Evolutionary conservation across 2,329 filamentous ascomycete species (phyloP).

Genomic region (Colletotrichum aenigma): DNA sequence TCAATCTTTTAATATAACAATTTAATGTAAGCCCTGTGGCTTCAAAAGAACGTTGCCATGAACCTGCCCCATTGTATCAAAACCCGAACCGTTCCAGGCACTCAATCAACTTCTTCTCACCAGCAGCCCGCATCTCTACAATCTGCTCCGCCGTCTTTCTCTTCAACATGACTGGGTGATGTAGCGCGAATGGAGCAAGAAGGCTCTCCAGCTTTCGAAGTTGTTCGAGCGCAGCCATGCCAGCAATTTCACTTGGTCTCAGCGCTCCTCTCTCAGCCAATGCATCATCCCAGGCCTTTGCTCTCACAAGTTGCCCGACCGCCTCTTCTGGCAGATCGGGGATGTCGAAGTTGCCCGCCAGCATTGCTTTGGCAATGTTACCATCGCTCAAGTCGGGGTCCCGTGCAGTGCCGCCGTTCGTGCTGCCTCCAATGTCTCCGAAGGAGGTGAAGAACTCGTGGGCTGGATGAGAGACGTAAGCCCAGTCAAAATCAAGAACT

Average conservation of each 20-base stretch:
- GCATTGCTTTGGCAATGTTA: not conserved
- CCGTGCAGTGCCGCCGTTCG: not conserved
- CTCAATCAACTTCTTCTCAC: not conserved
- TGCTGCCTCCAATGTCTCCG: slow-evolving; percentile 14
- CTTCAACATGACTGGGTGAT: not conserved
- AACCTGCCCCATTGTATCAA: not conserved
- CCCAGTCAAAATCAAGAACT: slow-evolving; percentile 32
- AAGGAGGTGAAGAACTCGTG: slow-evolving; percentile 29
- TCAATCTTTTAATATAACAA: not conserved
- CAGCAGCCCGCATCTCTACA: not conserved
- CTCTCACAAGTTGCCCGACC: not conserved
- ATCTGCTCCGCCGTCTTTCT: not conserved
- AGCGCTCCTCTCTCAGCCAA: not conserved
- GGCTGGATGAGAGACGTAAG: slow-evolving; percentile 24
- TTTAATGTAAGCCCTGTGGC: fast-evolving
- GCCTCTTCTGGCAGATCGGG: not conserved
- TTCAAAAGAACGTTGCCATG: not conserved
- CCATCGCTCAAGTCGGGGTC: slow-evolving; percentile 19
- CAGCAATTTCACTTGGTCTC: not conserved
- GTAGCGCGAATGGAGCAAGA: not conserved
- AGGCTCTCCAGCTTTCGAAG: not conserved
- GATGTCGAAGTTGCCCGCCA: not conserved
- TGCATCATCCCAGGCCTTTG: not conserved
- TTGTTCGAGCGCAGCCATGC: not conserved
- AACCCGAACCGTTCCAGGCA: not conserved